These are phyloP conservation scores for Volvox carteri DNA, from an alignment of 163 green algal genomes.

Conservation along the genomic window DNA sequence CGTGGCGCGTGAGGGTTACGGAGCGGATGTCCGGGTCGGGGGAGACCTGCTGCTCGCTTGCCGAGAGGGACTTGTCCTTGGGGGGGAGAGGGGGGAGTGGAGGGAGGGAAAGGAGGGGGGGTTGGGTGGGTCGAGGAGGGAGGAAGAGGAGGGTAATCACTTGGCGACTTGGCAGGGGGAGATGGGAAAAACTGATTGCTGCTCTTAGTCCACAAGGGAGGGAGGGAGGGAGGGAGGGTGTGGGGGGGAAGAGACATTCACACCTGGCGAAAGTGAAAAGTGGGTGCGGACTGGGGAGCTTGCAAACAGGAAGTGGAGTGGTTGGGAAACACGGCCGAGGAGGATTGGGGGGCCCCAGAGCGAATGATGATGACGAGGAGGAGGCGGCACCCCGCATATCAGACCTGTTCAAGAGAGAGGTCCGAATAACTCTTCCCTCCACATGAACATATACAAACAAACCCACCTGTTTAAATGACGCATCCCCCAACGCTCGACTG, in stretches of 20 bases:
- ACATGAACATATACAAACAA: too few species aligned
- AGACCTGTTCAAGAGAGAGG: too few species aligned
- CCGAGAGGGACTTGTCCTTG: slow-evolving; percentile 77
- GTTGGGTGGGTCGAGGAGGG: slow-evolving; percentile 57
- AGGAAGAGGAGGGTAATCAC: neutral
- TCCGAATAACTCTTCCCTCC: too few species aligned
- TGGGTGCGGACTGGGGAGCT: too few species aligned
- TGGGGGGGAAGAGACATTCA: too few species aligned
- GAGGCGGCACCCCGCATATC: too few species aligned
- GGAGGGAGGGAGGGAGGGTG: neutral
- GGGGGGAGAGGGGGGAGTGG: neutral
- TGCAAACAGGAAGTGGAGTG: too few species aligned
- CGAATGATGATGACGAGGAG: too few species aligned
- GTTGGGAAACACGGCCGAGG: too few species aligned
- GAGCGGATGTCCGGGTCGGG: slow-evolving; percentile 80
- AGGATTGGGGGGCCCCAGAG: too few species aligned
- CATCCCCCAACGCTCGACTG: slow-evolving; percentile 91
- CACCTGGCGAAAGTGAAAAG: too few species aligned
- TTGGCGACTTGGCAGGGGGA: neutral
- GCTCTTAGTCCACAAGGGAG: neutral
- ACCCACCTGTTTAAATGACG: slow-evolving; percentile 70
- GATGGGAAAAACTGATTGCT: neutral
- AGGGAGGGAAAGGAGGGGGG: neutral
- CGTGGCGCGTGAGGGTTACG: slow-evolving; percentile 68
- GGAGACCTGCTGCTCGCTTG: slow-evolving; percentile 84